Conservation (phyloP, 305 asterid genomes). For the Fraxinus sp. region DNA sequence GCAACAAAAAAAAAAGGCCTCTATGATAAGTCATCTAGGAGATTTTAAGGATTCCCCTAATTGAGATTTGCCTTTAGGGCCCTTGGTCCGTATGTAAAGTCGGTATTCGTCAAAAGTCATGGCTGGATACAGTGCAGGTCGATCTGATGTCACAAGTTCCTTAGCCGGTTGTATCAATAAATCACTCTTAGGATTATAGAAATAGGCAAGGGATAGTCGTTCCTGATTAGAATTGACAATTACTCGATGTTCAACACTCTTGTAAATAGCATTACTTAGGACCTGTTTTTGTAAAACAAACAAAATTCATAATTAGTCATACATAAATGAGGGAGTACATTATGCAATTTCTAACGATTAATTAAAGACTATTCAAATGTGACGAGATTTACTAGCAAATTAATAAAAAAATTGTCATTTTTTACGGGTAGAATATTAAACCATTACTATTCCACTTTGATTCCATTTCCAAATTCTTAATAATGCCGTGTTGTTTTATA, state of each 20-base stretch:
- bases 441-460: neutral
- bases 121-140: slow-evolving; percentile 53
- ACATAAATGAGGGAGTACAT: neutral
- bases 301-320: neutral
- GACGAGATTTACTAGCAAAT: neutral
- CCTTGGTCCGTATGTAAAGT: slow-evolving; percentile 70
- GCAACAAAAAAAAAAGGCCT: neutral
- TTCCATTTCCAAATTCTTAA: neutral
- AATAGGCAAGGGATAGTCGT: slow-evolving; percentile 66
- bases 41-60: slow-evolving; percentile 40
- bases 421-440: neutral
- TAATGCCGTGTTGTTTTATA: neutral
- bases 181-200: slow-evolving; percentile 74
- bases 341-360: neutral
- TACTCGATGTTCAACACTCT: slow-evolving; percentile 75
- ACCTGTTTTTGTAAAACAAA: slow-evolving; percentile 33
- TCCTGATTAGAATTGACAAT: slow-evolving; percentile 58
- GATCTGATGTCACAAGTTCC: slow-evolving; percentile 47
- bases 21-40: neutral
- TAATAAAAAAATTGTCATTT: neutral
- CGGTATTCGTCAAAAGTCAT: slow-evolving; percentile 71
- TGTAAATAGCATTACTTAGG: slow-evolving; percentile 64
- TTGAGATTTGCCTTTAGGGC: slow-evolving; percentile 82
- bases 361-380: neutral
- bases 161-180: slow-evolving; percentile 52